Evolutionary conservation across 495 filamentous ascomycete genomes (phyloP), one percentile per base, ranked within the genome.

Genomic region (Aspergillus cristatus): DNA sequence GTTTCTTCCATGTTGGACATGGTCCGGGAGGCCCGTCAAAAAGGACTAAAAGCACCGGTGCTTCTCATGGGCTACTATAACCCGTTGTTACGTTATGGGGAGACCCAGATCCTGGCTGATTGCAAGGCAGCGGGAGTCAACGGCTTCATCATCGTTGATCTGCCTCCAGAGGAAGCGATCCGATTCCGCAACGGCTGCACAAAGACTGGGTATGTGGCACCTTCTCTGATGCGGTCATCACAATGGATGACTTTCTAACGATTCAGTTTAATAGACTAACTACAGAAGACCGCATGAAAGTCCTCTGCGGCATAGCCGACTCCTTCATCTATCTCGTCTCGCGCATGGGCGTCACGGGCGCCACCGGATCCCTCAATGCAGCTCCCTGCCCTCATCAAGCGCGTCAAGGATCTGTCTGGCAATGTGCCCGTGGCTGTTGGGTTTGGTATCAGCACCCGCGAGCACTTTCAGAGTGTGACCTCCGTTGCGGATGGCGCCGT

Each of bases 41-140:
- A 68, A 36, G 87, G 86, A 13, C 60, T 94, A 32, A 72, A 61
- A 38, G 76, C 76, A 2, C 86, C 86, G 7, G 74, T 94, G 25
- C 58, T 94, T 45, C 71, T 94, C 46, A 94, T 94, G 86, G 86
- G 86, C 42, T 91, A 94, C 70, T 94, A 88, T 60, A 94, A 94
- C 57, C 85, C 86, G 0, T 60, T 93, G 28, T 62, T 91, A 28
- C 79, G 71, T 50, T 93, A 90, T 54, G 86, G 86, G 45, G 84
- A 89, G 61, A 10, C 20, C 4, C 63, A 64, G 31, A 68, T 90
- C 44, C 57, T 94, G 26, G 65, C 67, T 25, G 84, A 91, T 59
- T 82, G 82, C 44, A 73, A 78, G 48, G 71, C 72, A 16, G 79
- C 82, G n/a, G 82, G 83, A 14, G 78, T 85, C 47, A 89, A 88